phyloP scores from a whole-genome alignment of 1,284 basidiomycete genomes.

The Naganishia albida region DNA sequence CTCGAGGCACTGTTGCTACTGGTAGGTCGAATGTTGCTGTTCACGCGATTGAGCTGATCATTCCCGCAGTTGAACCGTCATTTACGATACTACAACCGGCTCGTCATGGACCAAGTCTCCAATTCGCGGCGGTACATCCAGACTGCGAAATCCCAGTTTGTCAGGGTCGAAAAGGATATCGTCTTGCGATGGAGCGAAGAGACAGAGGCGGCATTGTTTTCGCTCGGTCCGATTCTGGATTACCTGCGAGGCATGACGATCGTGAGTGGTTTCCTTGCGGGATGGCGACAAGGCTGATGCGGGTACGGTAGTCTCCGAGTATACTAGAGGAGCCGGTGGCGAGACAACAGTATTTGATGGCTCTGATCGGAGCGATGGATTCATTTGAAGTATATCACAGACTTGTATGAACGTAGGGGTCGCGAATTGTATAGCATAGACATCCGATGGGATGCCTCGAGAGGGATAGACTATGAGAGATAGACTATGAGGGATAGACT shows the following conservation, averaged over 20 bases:
- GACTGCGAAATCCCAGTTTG: slow-evolving; percentile 29
- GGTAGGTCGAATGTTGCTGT: neutral
- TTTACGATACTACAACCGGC: slow-evolving; percentile 27
- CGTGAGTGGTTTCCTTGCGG: neutral
- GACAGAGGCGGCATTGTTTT: slow-evolving; percentile 16
- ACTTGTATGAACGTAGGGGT: slow-evolving; percentile 20
- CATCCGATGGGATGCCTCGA: neutral
- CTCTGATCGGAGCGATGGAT: slow-evolving; percentile 14
- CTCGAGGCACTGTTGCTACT: slow-evolving; percentile 26
- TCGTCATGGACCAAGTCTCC: slow-evolving; percentile 28
- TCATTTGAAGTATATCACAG: slow-evolving; percentile 22
- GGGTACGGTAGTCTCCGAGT: slow-evolving; percentile 3
- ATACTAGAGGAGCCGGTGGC: slow-evolving; percentile 20
- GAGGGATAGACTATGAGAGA: neutral
- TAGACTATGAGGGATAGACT: neutral
- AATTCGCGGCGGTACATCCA: slow-evolving; percentile 29
- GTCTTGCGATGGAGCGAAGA: slow-evolving; percentile 31
- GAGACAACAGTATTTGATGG: slow-evolving; percentile 19
- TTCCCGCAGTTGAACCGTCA: slow-evolving; percentile 28
- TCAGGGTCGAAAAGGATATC: slow-evolving; percentile 31
- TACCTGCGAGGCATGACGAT: slow-evolving; percentile 14
- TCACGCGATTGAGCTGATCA: neutral
- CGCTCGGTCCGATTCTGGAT: slow-evolving; percentile 10
- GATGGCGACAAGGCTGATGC: neutral
- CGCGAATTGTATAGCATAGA: neutral